These are phyloP conservation scores for Paxillus involutus DNA, from an alignment of 768 basidiomycete species.

Conservation along the genomic window DNA sequence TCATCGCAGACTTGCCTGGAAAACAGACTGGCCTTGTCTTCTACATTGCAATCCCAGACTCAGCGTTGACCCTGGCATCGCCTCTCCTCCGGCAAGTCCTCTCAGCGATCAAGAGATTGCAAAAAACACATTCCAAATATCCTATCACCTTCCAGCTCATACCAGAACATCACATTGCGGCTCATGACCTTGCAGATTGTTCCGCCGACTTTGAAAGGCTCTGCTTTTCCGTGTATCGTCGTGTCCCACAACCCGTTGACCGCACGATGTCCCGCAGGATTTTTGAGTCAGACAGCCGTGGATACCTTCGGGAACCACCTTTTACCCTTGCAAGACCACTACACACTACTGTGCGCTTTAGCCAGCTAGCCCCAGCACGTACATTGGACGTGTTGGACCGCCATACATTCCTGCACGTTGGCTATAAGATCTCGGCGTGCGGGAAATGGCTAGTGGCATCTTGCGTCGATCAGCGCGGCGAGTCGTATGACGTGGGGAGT, in stretches of 20 bases:
- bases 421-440: slow-evolving; percentile 63
- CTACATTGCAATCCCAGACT: slow-evolving; percentile 65
- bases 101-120: slow-evolving; percentile 57
- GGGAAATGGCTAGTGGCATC: slow-evolving; percentile 78
- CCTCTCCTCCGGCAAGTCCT: slow-evolving; percentile 69
- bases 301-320: slow-evolving; percentile 63
- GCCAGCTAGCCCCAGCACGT: slow-evolving; percentile 37
- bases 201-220: slow-evolving; percentile 43
- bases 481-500: slow-evolving; percentile 66
- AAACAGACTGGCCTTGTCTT: slow-evolving; percentile 51
- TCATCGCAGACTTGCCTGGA: slow-evolving; percentile 44
- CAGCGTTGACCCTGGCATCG: slow-evolving; percentile 62
- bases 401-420: slow-evolving; percentile 73
- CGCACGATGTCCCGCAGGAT: slow-evolving; percentile 59
- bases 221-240: slow-evolving; percentile 69
- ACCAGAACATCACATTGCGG: slow-evolving; percentile 60
- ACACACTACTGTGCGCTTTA: slow-evolving; percentile 36
- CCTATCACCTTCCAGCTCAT: slow-evolving; percentile 72
- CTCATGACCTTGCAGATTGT: slow-evolving; percentile 17
- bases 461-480: slow-evolving; percentile 77
- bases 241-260: slow-evolving; percentile 59
- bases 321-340: slow-evolving; percentile 57
- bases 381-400: slow-evolving; percentile 54
- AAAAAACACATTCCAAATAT: slow-evolving; percentile 43
- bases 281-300: slow-evolving; percentile 38